Conservation (phyloP, 192 early-diverging fungal species). For the Nowakowskiella sp. region DNA sequence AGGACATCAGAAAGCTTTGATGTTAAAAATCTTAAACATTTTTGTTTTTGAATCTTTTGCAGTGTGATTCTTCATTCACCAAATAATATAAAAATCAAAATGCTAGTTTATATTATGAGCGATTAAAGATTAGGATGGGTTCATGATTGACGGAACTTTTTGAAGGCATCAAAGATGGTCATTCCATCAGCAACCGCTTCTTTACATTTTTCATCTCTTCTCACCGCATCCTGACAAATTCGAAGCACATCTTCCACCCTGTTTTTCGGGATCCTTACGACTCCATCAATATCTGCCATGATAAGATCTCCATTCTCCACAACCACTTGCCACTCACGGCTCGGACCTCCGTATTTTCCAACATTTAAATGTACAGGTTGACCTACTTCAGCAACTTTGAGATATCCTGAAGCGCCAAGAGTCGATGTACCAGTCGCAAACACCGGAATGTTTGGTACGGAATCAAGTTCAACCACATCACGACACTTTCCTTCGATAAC, state of each 20-base stretch:
- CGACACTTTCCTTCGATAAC: slow-evolving; percentile 39
- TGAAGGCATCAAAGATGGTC: too few species aligned
- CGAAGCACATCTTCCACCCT: too few species aligned
- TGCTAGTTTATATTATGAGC: too few species aligned
- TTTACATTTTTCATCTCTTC: too few species aligned
- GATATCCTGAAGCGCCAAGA: slow-evolving; percentile 26
- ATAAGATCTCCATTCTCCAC: slow-evolving; percentile 33
- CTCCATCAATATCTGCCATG: slow-evolving; percentile 44
- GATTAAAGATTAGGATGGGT: too few species aligned
- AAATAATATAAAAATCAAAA: too few species aligned
- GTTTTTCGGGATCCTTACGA: slow-evolving; percentile 31
- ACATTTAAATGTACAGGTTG: slow-evolving; percentile 16
- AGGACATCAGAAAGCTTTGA: slow-evolving; percentile 28
- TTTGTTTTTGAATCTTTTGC: too few species aligned
- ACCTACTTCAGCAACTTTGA: slow-evolving; percentile 17
- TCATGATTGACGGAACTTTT: too few species aligned
- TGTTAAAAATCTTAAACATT: too few species aligned
- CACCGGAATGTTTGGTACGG: slow-evolving; percentile 19
- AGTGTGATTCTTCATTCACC: too few species aligned
- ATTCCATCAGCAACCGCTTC: too few species aligned
- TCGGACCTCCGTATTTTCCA: slow-evolving; percentile 1
- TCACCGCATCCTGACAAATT: too few species aligned
- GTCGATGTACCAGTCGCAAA: slow-evolving; percentile 24
- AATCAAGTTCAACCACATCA: slow-evolving; percentile 34
- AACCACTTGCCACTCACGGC: slow-evolving; percentile 12